Percentiles rank a stretch among this genome's conserved stretches.
Conservation (phyloP, 2,329 filamentous ascomycete genomes). For the Nigrospora oryzae region DNA sequence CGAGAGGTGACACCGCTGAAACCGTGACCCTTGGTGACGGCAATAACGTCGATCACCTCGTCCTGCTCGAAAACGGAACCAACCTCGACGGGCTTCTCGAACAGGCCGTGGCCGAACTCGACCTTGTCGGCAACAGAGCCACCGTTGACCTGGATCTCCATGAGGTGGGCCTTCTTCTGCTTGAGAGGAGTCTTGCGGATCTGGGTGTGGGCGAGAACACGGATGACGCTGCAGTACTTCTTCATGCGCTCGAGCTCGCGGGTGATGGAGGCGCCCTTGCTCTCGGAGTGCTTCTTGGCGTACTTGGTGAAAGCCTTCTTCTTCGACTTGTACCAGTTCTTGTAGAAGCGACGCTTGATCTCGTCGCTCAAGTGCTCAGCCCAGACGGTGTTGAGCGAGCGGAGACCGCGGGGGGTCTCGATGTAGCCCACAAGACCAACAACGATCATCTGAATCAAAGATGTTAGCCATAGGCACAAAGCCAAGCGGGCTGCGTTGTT, state of each 20-base stretch:
- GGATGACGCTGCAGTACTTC: slow-evolving; percentile 99
- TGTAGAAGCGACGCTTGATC: slow-evolving; percentile 99
- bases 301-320: slow-evolving; percentile 99
- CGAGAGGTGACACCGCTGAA: slow-evolving; percentile 94
- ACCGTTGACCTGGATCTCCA: slow-evolving; percentile 99
- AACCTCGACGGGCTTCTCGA: slow-evolving; percentile 98
- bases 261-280: slow-evolving; percentile 80
- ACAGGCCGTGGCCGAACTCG: slow-evolving; percentile 86
- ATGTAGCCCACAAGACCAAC: slow-evolving; percentile 99
- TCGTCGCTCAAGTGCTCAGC: slow-evolving; percentile 98
- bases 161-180: slow-evolving; percentile 99
- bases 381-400: slow-evolving; percentile 99
- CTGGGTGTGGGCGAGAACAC: slow-evolving; percentile 98
- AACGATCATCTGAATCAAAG: slow-evolving; percentile 83
- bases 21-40: slow-evolving; percentile 99
- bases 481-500: slow-evolving; percentile 76
- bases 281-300: slow-evolving; percentile 99
- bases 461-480: slow-evolving; percentile 66
- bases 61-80: slow-evolving; percentile 96
- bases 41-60: slow-evolving; percentile 98
- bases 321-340: slow-evolving; percentile 99
- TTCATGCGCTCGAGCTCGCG: slow-evolving; percentile 99
- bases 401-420: slow-evolving; percentile 98
- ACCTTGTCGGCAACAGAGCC: slow-evolving; percentile 95
- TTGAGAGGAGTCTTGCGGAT: slow-evolving; percentile 98